phyloP scores from a whole-genome alignment of 2,329 filamentous ascomycete species.

The Sclerotinia nivalis region DNA sequence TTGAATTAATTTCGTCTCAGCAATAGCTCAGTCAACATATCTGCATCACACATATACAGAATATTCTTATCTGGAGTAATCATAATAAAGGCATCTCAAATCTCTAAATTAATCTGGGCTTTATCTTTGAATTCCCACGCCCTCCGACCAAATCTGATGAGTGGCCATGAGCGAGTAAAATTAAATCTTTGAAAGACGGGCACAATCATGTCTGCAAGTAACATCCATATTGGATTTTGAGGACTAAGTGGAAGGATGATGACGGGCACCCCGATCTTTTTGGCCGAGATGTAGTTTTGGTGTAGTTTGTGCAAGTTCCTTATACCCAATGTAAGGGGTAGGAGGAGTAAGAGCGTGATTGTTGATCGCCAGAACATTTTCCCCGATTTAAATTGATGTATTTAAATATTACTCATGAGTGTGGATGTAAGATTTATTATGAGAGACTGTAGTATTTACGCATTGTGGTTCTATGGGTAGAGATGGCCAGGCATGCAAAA shows the following conservation, averaged over 20 bases:
- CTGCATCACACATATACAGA: not conserved
- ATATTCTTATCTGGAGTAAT: not conserved
- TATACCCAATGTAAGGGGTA: not conserved
- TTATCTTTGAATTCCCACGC: not conserved
- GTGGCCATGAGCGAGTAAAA: not conserved
- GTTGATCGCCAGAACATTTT: not conserved
- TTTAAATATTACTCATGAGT: no score
- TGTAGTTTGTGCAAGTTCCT: not conserved
- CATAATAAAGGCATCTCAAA: not conserved
- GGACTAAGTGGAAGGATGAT: not conserved
- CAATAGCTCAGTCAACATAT: not conserved
- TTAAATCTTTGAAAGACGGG: not conserved
- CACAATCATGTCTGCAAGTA: not conserved
- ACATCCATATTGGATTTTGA: constrained; percentile 2
- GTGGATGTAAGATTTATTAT: no score
- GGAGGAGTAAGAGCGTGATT: not conserved
- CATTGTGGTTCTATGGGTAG: not conserved
- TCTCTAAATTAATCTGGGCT: not conserved
- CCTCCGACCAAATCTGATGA: not conserved
- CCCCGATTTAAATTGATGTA: not conserved
- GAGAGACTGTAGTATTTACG: not conserved
- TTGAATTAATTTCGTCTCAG: not conserved
- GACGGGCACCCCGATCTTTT: not conserved
- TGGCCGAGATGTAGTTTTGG: not conserved
- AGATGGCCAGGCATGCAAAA: accelerated